Base-by-base conservation (phyloP, 345 rosid species). In the Rhodamnia rubescens region DNA sequence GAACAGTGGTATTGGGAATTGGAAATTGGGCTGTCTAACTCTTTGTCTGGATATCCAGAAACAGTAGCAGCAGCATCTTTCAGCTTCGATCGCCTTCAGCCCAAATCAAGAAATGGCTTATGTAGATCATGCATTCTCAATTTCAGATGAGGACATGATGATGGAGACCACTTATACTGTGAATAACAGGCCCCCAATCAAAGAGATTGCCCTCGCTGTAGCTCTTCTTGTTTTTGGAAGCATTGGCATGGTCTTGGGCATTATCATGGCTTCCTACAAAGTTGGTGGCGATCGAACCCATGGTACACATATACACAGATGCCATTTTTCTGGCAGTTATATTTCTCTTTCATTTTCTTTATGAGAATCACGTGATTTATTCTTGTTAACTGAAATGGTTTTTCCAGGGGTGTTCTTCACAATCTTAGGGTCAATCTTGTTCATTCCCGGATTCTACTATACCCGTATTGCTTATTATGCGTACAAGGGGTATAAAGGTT, bases 71-170 rank as follows among this genome's bases (percentile, higher is more conserved):
- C 47, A 69, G 78, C 78, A 18, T 40, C 78, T 40, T 69, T 69
- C 47, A 69, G 3, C 24, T 18, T 18, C 6, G 24, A 69, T 4
- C 78, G 3, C 78, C 47, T 69, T 32, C 1, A 0, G 4, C 40
- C 78, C 47, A 69, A 69, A 69, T 32, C 78, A 69, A 69, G 52
- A 24, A 82, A 96, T 97, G 99, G 98, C 99, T 83, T 97, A 97
- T 89, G 98, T 95, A 18, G 99, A 97, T 86, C 98, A 95, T 78
- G 98, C 98, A 18, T 97, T 97, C 92, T 97, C 99, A 56, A 95
- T 97, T 78, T 88, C 98, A 6, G 98, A 97, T 90, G 99, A 97
- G 89, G 98, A 95, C 83, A 89, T 95, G 51, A 94, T 97, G 98
- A 89, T 95, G 88, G 98, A 89, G 85, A 90, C 89, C 5, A 87